A percentile compares a stretch with the other conserved stretches of the same genome.
These are phyloP conservation scores for Hyaloperonospora brassicae DNA, from an alignment of 352 stramenopile genomes.

Conservation along the genomic window DNA sequence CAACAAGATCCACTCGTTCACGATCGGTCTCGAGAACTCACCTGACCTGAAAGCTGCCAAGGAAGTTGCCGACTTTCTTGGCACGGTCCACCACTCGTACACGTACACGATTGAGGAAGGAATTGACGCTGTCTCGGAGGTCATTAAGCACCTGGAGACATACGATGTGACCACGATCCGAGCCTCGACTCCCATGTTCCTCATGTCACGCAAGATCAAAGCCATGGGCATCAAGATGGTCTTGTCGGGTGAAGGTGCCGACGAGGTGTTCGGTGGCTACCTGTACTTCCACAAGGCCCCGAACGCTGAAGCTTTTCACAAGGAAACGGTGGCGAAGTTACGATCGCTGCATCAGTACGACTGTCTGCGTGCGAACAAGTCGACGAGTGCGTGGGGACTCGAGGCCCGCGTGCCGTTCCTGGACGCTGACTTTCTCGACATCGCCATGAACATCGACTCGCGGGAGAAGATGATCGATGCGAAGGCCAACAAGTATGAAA, in stretches of 20 bases:
- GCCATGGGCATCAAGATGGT: slow-evolving; percentile 99
- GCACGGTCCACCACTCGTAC: slow-evolving; percentile 98
- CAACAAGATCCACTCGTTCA: slow-evolving; percentile 97
- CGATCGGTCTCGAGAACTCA: slow-evolving; percentile 93
- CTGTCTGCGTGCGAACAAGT: slow-evolving; percentile 98
- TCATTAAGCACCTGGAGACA: slow-evolving; percentile 97
- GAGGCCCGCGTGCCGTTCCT: slow-evolving; percentile 98
- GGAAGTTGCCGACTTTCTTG: slow-evolving; percentile 94
- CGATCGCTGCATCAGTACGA: slow-evolving; percentile 96
- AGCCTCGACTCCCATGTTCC: slow-evolving; percentile 98
- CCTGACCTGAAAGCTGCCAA: slow-evolving; percentile 94
- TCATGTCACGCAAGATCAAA: slow-evolving; percentile 99
- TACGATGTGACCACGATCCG: slow-evolving; percentile 98
- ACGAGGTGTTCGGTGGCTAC: slow-evolving; percentile 98
- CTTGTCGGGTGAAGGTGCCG: slow-evolving; percentile 94
- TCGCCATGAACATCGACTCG: slow-evolving; percentile 97
- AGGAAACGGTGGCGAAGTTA: slow-evolving; percentile 93
- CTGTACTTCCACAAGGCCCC: slow-evolving; percentile 99
- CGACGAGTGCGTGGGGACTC: slow-evolving; percentile 96
- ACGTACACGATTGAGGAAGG: slow-evolving; percentile 98
- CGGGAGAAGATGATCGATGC: slow-evolving; percentile 95
- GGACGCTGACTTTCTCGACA: slow-evolving; percentile 95
- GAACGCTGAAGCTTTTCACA: slow-evolving; percentile 89
- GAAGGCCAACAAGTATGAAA: slow-evolving; percentile 93
- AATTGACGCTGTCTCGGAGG: slow-evolving; percentile 93